Base-by-base conservation (phyloP, 495 filamentous ascomycete species). In the Podospora conica region DNA sequence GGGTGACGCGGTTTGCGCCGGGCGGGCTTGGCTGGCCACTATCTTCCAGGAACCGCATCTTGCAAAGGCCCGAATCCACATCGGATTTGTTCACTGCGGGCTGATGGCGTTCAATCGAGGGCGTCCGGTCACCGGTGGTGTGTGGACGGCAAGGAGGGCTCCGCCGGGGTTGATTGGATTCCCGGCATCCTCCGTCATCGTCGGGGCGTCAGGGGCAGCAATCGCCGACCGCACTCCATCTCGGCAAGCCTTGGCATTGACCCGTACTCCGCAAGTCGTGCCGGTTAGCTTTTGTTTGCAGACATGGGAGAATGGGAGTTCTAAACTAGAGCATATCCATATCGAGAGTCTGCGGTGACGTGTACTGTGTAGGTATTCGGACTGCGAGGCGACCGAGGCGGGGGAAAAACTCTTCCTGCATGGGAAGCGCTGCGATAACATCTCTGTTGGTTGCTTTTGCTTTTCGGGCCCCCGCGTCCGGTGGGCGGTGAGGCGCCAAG, bases 31-130 rank as follows among this genome's bases (percentile, higher is more conserved):
- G 15, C 33, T 6, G 31, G 18, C 40, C 40, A 48, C 40, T 48
- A 18, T 15, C 40, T n/a, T 48, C n/a, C 18, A 48, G 40, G 40
- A 48, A 48, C 40, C 40, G 40, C 21, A 24, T 23, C 55, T 20
- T 55, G 60, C 58, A 55, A 29, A 60, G 31, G 24, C 25, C 53
- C 61, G 28, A 27, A 57, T 63, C 29, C 60, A 21, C 31, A n/a
- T 48, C 40, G 40, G 40, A n/a, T 48, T 48, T 48, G 15, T 48
- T 48, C 33, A 18, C 15, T 48, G 8, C 33, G 40, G 18, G 40
- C 40, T 48, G 40, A 48, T 48, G 40, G 40, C 40, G 40, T 48
- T 48, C 40, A 48, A 48, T 48, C 40, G 40, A 48, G 33, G 33
- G 8, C 6, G 15, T 48, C 6, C 40, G 40, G 40, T 48, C n/a